A percentile compares a stretch with the other conserved stretches of the same genome.
Conservation (phyloP, 2,329 filamentous ascomycete genomes). For the Raffaelea ambrosiae region DNA sequence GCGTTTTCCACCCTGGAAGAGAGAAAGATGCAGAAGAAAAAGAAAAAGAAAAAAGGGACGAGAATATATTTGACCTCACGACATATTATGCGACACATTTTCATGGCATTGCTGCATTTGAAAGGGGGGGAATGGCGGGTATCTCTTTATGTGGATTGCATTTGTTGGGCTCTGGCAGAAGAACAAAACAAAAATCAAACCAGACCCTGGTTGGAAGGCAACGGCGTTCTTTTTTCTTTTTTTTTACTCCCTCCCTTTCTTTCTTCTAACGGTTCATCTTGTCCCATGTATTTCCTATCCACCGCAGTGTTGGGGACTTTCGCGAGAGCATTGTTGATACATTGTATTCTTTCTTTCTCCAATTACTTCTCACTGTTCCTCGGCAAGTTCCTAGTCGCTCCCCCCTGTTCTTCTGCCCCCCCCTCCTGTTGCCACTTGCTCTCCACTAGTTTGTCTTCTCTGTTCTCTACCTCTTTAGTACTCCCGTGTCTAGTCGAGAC, state of each 20-base stretch:
- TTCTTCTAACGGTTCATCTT: background rate
- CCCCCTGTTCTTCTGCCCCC: background rate
- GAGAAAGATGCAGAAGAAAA: background rate
- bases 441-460: background rate
- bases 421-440: background rate
- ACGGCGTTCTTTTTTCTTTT: constrained; percentile 1
- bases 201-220: constrained; percentile 7
- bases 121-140: background rate
- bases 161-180: constrained; percentile 5
- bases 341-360: background rate
- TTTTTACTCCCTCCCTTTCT: background rate
- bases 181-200: background rate
- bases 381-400: background rate
- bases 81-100: constrained; percentile 1
- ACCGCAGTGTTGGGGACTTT: background rate
- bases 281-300: background rate
- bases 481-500: no score
- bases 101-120: constrained; percentile 6
- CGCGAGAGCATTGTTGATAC: background rate
- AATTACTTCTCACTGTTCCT: background rate
- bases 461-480: background rate
- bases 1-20: no score
- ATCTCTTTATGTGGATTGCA: background rate
- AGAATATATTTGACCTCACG: constrained; percentile 2
- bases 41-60: background rate